Conservation (phyloP, 345 rosid species). For the Citrus medica region DNA sequence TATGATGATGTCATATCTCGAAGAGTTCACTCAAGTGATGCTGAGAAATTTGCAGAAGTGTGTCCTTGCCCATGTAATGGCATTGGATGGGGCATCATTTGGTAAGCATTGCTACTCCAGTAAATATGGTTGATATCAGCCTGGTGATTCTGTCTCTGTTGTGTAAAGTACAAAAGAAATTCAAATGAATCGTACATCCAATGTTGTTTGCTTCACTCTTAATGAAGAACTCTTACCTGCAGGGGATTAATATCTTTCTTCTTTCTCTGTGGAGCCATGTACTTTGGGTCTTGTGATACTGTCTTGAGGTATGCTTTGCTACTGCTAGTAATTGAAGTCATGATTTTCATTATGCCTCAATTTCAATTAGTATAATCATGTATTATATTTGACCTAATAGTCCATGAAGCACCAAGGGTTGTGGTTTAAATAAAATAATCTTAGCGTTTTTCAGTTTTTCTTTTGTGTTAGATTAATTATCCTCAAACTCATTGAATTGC, state of each 20-base stretch:
- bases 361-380: not conserved
- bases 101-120: constrained; percentile 32
- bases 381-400: not conserved
- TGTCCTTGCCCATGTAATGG: constrained; percentile 73
- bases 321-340: too few relatives aligned
- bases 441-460: not conserved
- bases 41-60: constrained; percentile 72
- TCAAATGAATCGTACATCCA: not conserved
- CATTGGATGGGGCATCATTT: constrained; percentile 64
- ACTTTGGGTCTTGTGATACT: constrained; percentile 64
- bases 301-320: constrained; percentile 44
- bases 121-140: not conserved
- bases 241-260: constrained; percentile 61
- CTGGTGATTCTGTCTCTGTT: not conserved
- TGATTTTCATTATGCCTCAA: too few relatives aligned
- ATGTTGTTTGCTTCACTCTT: not conserved
- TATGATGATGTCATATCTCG: constrained; percentile 75
- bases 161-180: not conserved
- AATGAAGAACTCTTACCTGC: constrained; percentile 5
- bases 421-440: not conserved
- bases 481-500: not conserved
- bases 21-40: constrained; percentile 64
- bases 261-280: constrained; percentile 53
- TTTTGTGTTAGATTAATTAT: not conserved
- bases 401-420: not conserved